Evolutionary conservation across 2,329 filamentous ascomycete species (phyloP).

Genomic region (Anthostomella pinea): DNA sequence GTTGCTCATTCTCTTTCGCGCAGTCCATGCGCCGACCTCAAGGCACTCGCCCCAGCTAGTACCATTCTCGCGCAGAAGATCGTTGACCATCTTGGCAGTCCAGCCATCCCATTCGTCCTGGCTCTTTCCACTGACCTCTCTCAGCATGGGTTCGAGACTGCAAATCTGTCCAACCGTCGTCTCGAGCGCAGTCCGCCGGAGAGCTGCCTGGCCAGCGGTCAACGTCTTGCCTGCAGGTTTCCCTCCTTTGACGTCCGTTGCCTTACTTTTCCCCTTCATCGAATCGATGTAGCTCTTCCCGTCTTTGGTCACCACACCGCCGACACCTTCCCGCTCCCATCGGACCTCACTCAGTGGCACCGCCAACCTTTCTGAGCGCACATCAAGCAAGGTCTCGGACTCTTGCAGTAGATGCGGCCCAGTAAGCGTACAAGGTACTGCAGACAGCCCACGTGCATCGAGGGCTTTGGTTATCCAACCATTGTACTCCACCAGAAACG

Average conservation of each 20-base stretch:
- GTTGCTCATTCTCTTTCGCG: slow-evolving; percentile 60
- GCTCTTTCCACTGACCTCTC: slow-evolving; percentile 80
- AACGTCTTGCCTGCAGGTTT: slow-evolving; percentile 49
- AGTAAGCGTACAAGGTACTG: slow-evolving; percentile 76
- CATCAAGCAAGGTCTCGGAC: slow-evolving; percentile 64
- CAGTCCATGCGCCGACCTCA: slow-evolving; percentile 84
- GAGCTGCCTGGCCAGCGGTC: slow-evolving; percentile 66
- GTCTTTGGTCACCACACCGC: slow-evolving; percentile 59
- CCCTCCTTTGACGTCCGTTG: slow-evolving; percentile 27
- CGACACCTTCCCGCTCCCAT: slow-evolving; percentile 79
- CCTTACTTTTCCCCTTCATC: slow-evolving; percentile 46
- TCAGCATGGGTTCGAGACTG: slow-evolving; percentile 76
- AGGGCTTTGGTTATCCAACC: slow-evolving; percentile 75
- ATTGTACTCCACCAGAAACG: slow-evolving; percentile 80
- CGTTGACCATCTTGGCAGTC: slow-evolving; percentile 82
- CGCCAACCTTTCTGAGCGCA: slow-evolving; percentile 75
- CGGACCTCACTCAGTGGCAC: slow-evolving; percentile 80
- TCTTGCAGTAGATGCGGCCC: slow-evolving; percentile 79
- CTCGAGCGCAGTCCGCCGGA: slow-evolving; percentile 76
- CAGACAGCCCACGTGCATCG: slow-evolving; percentile 64
- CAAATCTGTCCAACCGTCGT: slow-evolving; percentile 82
- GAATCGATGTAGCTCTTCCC: slow-evolving; percentile 59
- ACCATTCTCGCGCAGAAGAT: slow-evolving; percentile 75
- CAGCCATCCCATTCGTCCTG: slow-evolving; percentile 91
- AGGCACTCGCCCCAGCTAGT: slow-evolving; percentile 83